Percentiles rank a stretch among this genome's conserved stretches.
phyloP scores from a whole-genome alignment of 768 basidiomycete genomes.

The Mycena haematopus region DNA sequence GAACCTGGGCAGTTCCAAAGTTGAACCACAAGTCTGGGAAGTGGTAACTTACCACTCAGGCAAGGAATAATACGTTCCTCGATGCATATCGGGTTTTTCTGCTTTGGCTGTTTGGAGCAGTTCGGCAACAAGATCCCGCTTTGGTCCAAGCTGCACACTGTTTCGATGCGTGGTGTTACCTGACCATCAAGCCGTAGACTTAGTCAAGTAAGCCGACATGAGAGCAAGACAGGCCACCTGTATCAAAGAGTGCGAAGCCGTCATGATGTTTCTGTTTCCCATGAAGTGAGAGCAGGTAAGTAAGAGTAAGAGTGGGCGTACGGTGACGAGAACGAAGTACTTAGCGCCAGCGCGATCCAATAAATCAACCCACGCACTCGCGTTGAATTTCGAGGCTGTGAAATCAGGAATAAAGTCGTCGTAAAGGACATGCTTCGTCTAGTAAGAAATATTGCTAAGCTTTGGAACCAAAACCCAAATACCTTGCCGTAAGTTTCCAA shows the following conservation, averaged over 20 bases:
- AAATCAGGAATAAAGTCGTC: slow-evolving; percentile 66
- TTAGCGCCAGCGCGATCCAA: slow-evolving; percentile 63
- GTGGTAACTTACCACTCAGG: slow-evolving; percentile 54
- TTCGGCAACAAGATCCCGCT: slow-evolving; percentile 59
- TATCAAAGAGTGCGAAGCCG: slow-evolving; percentile 63
- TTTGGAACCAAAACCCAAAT: no score
- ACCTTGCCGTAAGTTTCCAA: slow-evolving; percentile 52
- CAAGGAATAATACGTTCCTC: slow-evolving; percentile 64
- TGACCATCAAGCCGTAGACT: no score
- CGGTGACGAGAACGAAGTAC: slow-evolving; percentile 66
- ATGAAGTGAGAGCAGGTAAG: not conserved
- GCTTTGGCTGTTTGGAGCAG: slow-evolving; percentile 54
- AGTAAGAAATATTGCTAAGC: no score
- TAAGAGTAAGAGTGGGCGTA: slow-evolving; percentile 30
- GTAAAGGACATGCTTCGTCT: slow-evolving; percentile 54
- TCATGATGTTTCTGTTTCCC: slow-evolving; percentile 64
- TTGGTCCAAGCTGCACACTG: slow-evolving; percentile 54
- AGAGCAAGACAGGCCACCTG: no score
- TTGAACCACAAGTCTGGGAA: no score
- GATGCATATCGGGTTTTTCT: slow-evolving; percentile 56
- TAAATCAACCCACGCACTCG: slow-evolving; percentile 58
- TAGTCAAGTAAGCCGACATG: no score
- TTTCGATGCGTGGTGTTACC: slow-evolving; percentile 57
- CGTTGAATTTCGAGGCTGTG: slow-evolving; percentile 57
- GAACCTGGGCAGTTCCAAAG: slow-evolving; percentile 43